These are phyloP conservation scores for Debaryomyces psychrophilus DNA, from an alignment of 1,139 yeast genomes.

Conservation along the genomic window DNA sequence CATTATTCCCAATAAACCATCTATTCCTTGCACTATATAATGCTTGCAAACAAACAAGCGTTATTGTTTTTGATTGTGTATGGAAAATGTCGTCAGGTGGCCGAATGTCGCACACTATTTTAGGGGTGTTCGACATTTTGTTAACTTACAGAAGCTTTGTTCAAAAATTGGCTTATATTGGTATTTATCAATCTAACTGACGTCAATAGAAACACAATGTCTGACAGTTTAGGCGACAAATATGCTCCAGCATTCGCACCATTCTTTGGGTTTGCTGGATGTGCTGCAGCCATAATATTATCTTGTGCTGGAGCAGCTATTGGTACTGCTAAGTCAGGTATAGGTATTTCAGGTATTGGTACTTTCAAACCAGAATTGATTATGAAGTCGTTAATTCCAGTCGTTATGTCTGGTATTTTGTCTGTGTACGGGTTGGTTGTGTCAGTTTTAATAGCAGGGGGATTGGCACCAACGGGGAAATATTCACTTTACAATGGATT, in stretches of 20 bases:
- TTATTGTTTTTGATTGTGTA: constrained; percentile 4
- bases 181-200: not conserved
- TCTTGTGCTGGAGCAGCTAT: constrained; percentile 96
- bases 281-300: constrained; percentile 88
- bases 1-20: constrained; percentile 15
- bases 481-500: constrained; percentile 93
- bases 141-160: not conserved
- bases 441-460: constrained; percentile 93
- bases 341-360: constrained; percentile 93
- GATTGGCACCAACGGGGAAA: constrained; percentile 71
- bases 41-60: not conserved
- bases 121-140: constrained; percentile 6
- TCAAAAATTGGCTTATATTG: not conserved
- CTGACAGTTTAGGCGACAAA: constrained; percentile 48
- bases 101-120: constrained; percentile 7
- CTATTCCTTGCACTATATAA: not conserved
- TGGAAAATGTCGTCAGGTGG: constrained; percentile 8
- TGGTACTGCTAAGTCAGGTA: constrained; percentile 98
- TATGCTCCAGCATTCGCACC: constrained; percentile 89
- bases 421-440: constrained; percentile 97
- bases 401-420: constrained; percentile 96
- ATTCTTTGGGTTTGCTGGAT: constrained; percentile 93
- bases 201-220: constrained; percentile 23
- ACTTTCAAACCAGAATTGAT: constrained; percentile 81
- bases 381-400: constrained; percentile 87